Evolutionary conservation across 257 asterid species (phyloP).

Genomic region (Rauvolfia tetraphylla): DNA sequence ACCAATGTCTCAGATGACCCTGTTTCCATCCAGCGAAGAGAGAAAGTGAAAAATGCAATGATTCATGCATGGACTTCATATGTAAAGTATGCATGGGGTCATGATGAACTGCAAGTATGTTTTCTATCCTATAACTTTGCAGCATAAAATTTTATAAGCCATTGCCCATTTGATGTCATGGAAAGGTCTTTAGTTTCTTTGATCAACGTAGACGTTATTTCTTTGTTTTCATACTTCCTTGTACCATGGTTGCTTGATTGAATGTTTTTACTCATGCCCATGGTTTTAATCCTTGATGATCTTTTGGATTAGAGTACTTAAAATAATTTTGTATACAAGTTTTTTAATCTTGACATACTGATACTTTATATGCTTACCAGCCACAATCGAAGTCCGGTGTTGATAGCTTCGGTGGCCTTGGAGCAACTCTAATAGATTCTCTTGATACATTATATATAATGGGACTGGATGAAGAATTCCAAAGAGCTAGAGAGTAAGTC

Average conservation of each 20-base stretch:
- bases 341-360: slow-evolving; percentile 16
- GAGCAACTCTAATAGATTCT: slow-evolving; percentile 93
- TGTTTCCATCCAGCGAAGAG: slow-evolving; percentile 61
- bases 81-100: slow-evolving; percentile 98
- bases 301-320: not conserved
- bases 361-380: slow-evolving; percentile 43
- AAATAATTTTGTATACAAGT: slow-evolving; percentile 10
- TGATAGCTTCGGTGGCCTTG: slow-evolving; percentile 99
- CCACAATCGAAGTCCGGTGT: slow-evolving; percentile 87
- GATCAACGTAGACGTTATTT: not conserved
- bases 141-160: not conserved
- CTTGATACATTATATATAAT: slow-evolving; percentile 94
- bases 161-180: slow-evolving; percentile 5
- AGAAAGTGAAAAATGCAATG: slow-evolving; percentile 92
- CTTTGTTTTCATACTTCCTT: not conserved
- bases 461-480: slow-evolving; percentile 97
- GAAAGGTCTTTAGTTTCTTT: not conserved
- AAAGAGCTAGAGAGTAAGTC: slow-evolving; percentile 93
- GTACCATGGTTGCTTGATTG: not conserved
- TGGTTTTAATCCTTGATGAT: not conserved
- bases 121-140: slow-evolving; percentile 13
- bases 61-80: slow-evolving; percentile 95
- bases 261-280: not conserved
- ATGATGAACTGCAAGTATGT: slow-evolving; percentile 92
- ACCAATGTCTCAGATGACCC: slow-evolving; percentile 53